Conservation (phyloP, 345 rosid genomes). For the Eucalyptus decipiens region DNA sequence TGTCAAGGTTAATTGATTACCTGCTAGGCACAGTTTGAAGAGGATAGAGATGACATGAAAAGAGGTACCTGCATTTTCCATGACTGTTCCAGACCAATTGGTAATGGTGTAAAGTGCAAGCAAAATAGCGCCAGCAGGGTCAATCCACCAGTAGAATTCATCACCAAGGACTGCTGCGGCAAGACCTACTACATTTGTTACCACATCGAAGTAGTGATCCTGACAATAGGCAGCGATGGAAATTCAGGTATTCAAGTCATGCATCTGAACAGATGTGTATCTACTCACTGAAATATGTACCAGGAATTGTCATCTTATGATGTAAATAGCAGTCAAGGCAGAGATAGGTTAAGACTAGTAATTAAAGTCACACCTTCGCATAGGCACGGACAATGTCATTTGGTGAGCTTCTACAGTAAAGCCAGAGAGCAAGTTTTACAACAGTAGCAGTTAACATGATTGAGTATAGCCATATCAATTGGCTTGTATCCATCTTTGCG, state of each 20-base stretch:
- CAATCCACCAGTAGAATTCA: slow-evolving; percentile 80
- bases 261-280: neutral
- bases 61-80: slow-evolving; percentile 73
- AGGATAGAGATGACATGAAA: neutral
- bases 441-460: slow-evolving; percentile 81
- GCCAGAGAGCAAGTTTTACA: slow-evolving; percentile 72
- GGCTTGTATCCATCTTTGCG: slow-evolving; percentile 26
- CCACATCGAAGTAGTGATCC: slow-evolving; percentile 93
- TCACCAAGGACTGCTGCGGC: slow-evolving; percentile 80
- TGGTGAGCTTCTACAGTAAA: slow-evolving; percentile 71
- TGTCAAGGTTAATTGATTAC: neutral
- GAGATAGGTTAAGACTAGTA: neutral
- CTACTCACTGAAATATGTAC: neutral
- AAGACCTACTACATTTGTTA: slow-evolving; percentile 79
- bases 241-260: neutral
- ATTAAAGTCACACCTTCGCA: slow-evolving; percentile 42
- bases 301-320: neutral
- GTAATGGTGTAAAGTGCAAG: slow-evolving; percentile 82
- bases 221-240: neutral
- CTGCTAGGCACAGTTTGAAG: neutral
- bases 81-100: slow-evolving; percentile 84
- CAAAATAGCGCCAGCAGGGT: slow-evolving; percentile 71
- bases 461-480: slow-evolving; percentile 55
- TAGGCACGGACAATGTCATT: slow-evolving; percentile 85
- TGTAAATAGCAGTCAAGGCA: neutral